Evolutionary conservation across 2,329 filamentous ascomycete genomes (phyloP).

Genomic region (Cladobotryum mycophilum): DNA sequence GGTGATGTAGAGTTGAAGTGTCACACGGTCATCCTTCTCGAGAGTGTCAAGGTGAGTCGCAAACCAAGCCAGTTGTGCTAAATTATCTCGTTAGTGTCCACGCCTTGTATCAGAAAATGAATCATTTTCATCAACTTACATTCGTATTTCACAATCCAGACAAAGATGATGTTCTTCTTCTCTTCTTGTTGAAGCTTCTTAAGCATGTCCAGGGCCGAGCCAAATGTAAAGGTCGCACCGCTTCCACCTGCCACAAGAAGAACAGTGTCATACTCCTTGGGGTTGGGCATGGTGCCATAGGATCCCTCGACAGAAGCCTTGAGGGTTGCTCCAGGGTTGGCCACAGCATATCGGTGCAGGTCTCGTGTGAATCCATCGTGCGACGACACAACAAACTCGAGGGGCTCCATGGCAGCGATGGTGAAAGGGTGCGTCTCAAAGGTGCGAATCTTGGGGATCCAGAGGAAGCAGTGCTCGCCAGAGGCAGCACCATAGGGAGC

Average conservation of each 20-base stretch:
- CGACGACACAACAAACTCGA: conserved; percentile 54
- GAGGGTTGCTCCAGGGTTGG: conserved; percentile 43
- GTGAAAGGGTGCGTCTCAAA: conserved; percentile 60
- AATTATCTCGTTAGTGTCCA: not conserved
- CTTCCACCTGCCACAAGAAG: conserved; percentile 56
- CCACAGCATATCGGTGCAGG: conserved; percentile 44
- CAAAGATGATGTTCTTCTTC: conserved; percentile 27
- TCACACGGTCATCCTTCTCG: conserved; percentile 23
- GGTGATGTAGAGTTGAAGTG: conserved; percentile 31
- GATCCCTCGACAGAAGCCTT: conserved; percentile 51
- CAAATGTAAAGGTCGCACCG: conserved; percentile 51
- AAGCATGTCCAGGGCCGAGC: conserved; percentile 32
- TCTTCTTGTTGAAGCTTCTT: conserved; percentile 17
- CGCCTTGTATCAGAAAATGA: no score
- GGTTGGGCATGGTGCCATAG: conserved; percentile 50
- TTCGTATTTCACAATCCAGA: conserved; percentile 34
- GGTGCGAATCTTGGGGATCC: conserved; percentile 52
- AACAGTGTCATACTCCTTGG: conserved; percentile 46
- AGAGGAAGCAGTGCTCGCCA: conserved; percentile 58
- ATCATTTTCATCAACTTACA: conserved; percentile 22
- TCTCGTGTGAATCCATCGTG: conserved; percentile 54
- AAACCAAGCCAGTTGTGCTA: conserved; percentile 34
- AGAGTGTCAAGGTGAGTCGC: conserved; percentile 29
- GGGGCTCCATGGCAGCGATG: conserved; percentile 44
- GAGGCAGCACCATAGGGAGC: conserved; percentile 40